phyloP scores from a whole-genome alignment of 2,329 filamentous ascomycete genomes.

The Knufia petricola region DNA sequence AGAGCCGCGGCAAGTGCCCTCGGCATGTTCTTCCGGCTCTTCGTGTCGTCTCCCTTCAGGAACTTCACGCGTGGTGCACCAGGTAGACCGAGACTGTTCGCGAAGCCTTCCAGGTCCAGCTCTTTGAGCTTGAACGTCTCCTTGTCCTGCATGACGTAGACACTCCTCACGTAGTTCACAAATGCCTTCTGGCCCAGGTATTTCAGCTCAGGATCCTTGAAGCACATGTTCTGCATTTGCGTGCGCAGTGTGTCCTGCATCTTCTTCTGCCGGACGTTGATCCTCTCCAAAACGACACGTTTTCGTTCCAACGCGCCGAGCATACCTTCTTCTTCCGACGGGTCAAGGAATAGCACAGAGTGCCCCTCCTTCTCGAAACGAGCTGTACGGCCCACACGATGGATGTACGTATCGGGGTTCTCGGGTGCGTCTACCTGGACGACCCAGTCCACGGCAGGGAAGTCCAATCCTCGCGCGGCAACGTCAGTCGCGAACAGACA shows the following conservation, averaged over 20 bases:
- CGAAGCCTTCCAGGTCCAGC: constrained; percentile 76
- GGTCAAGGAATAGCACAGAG: constrained; percentile 84
- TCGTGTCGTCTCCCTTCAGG: constrained; percentile 73
- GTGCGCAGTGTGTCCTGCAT: constrained; percentile 68
- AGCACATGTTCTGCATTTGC: constrained; percentile 88
- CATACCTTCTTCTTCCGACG: constrained; percentile 89
- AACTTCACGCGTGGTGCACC: constrained; percentile 91
- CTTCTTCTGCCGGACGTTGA: constrained; percentile 82
- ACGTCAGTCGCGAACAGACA: constrained; percentile 95
- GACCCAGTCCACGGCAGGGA: constrained; percentile 95
- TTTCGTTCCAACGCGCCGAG: constrained; percentile 72
- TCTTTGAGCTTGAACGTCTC: constrained; percentile 78
- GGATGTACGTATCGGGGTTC: constrained; percentile 95
- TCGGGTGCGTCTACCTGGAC: constrained; percentile 98
- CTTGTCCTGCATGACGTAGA: constrained; percentile 85
- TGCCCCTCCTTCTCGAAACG: constrained; percentile 79
- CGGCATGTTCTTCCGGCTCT: constrained; percentile 77
- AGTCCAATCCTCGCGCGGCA: constrained; percentile 86
- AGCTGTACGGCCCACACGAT: constrained; percentile 89
- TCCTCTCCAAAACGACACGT: constrained; percentile 77
- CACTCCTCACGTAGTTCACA: constrained; percentile 73
- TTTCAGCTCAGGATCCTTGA: constrained; percentile 86
- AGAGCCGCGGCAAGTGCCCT: constrained; percentile 51
- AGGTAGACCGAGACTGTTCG: constrained; percentile 74
- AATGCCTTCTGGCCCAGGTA: constrained; percentile 96